Evolutionary conservation across 2,329 filamentous ascomycete genomes (phyloP).

Genomic region (Hypocrella siamensis): DNA sequence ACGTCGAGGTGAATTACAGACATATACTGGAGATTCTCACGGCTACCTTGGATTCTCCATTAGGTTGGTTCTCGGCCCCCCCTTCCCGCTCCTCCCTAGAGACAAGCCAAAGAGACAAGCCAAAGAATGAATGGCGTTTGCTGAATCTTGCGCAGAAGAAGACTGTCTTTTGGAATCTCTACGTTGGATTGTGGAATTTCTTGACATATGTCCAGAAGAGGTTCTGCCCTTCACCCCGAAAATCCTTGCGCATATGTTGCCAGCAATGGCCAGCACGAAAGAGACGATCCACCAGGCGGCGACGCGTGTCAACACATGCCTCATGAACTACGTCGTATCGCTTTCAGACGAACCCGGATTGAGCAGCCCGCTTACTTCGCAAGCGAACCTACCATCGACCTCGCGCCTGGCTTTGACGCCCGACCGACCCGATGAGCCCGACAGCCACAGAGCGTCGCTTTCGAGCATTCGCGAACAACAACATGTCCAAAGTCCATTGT

Average conservation of each 20-base stretch:
- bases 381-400: constrained; percentile 13
- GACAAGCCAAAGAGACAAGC: not conserved
- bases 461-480: constrained; percentile 36
- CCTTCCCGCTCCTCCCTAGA: not conserved
- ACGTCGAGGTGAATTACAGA: constrained; percentile 85
- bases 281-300: constrained; percentile 82
- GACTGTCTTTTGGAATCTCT: constrained; percentile 83
- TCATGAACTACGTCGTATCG: constrained; percentile 91
- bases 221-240: constrained; percentile 90
- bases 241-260: constrained; percentile 79
- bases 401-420: constrained; percentile 27
- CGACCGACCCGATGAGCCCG: constrained; percentile 29
- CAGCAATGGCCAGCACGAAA: constrained; percentile 82
- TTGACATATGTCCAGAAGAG: constrained; percentile 94
- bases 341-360: constrained; percentile 53
- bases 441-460: constrained; percentile 33
- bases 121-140: too few species aligned
- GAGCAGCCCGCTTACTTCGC: constrained; percentile 8
- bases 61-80: constrained; percentile 34
- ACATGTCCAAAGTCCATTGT: constrained; percentile 35
- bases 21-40: constrained; percentile 87
- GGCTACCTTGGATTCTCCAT: constrained; percentile 68
- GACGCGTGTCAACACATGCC: constrained; percentile 71
- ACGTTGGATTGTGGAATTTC: constrained; percentile 89
- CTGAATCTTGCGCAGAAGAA: constrained; percentile 43